These are phyloP conservation scores for Epicoccum nigrum DNA, from an alignment of 2,329 filamentous ascomycete genomes.

Conservation along the genomic window DNA sequence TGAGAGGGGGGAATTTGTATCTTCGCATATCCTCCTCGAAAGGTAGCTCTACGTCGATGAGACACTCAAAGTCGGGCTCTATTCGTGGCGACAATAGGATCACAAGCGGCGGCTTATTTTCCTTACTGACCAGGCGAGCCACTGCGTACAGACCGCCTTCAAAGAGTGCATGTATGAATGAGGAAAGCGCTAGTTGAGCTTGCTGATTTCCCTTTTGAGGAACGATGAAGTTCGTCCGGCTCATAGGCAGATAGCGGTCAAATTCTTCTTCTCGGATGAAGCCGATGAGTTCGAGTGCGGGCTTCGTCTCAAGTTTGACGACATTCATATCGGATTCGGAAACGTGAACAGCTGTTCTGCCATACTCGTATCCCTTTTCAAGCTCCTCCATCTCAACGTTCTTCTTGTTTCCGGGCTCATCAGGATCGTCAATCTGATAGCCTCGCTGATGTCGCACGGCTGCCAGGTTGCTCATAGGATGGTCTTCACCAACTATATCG, in stretches of 20 bases:
- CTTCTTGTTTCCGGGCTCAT: slow-evolving; percentile 76
- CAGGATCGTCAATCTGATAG: slow-evolving; percentile 80
- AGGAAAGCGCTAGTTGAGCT: slow-evolving; percentile 83
- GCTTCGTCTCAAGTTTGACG: slow-evolving; percentile 80
- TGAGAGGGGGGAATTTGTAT: slow-evolving; percentile 91
- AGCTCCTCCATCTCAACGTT: slow-evolving; percentile 83
- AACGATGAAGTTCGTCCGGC: slow-evolving; percentile 77
- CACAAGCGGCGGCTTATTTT: slow-evolving; percentile 77
- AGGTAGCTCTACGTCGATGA: slow-evolving; percentile 88
- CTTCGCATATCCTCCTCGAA: slow-evolving; percentile 89
- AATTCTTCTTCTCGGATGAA: slow-evolving; percentile 82
- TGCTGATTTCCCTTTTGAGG: slow-evolving; percentile 80
- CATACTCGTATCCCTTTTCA: slow-evolving; percentile 94
- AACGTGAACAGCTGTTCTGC: slow-evolving; percentile 88
- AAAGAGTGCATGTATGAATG: slow-evolving; percentile 83
- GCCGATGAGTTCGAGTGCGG: slow-evolving; percentile 80
- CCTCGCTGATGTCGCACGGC: slow-evolving; percentile 77
- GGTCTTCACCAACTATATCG: slow-evolving; percentile 52
- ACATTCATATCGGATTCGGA: slow-evolving; percentile 84
- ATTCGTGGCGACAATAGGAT: slow-evolving; percentile 81
- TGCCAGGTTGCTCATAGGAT: slow-evolving; percentile 57
- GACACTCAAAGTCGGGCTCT: slow-evolving; percentile 78
- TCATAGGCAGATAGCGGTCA: slow-evolving; percentile 84
- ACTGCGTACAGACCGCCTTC: slow-evolving; percentile 87
- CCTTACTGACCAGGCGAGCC: slow-evolving; percentile 83